Evolutionary conservation across 2,329 filamentous ascomycete species (phyloP), one percentile per base, ranked within the genome.

Genomic region (Clarireedia homoeocarpa): DNA sequence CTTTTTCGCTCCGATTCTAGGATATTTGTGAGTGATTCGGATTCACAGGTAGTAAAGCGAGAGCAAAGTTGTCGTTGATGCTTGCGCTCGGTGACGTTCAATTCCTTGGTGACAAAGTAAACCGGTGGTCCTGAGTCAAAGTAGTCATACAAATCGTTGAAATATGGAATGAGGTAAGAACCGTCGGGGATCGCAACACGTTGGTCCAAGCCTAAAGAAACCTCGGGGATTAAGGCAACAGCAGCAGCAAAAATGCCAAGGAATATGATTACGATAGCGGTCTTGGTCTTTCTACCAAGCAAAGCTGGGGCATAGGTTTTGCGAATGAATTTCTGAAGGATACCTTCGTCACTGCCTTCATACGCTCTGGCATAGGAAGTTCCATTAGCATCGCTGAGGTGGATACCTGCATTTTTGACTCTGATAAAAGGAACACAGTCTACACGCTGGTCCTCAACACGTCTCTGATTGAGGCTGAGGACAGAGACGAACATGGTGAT

Each of bases 401-500:
- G 85, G 17, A 86, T 74, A 26, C 86, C 78, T 2, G 89, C 88
- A 55, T 85, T 84, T 67, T 84, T 86, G 57, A 97, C 82, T 54
- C 87, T 88, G 59, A 96, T 75, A 73, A 89, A 99, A 4, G 94
- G 95, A 68, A 96, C 84, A 67, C 95, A 94, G 71, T 99, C 94
- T 48, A 91, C 90, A 26, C 92, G 84, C 54, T 89, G 83, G 63
- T 88, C 86, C 68, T 99, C 92, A 0, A 95, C 91, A 7, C 95
- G 83, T 68, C 84, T 82, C 72, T 99, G 94, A 67, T 99, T 99
- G 57, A 96, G 79, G 2, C 91, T 84, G 6, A 99, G 78, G 3
- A 97, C 86, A 1, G 95, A 92, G 40, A 96, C 82, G 68, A 99
- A 99, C 84, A 97, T 92, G 0, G 95, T 99, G 63, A 97, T 87